These are phyloP conservation scores for Senna tora DNA, from an alignment of 306 rosid genomes.

Conservation along the genomic window DNA sequence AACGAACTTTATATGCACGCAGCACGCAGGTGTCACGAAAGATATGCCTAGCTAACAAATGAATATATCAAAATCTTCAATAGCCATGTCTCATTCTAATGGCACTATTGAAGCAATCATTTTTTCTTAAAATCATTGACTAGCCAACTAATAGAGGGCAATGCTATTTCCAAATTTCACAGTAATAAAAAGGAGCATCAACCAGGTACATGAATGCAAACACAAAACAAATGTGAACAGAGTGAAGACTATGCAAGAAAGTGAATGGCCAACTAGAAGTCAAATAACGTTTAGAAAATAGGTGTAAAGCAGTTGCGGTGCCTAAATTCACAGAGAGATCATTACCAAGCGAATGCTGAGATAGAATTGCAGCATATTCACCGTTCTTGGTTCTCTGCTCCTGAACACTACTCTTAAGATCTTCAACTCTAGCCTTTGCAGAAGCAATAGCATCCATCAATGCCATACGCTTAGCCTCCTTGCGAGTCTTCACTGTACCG, in stretches of 20 bases:
- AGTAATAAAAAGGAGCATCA: background rate
- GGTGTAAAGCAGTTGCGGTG: background rate
- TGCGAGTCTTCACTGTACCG: slow-evolving; percentile 72
- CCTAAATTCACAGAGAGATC: background rate
- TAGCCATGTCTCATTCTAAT: background rate
- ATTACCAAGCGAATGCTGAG: slow-evolving; percentile 64
- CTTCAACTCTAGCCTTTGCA: slow-evolving; percentile 57
- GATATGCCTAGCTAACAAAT: background rate
- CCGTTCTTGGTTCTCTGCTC: slow-evolving; percentile 56
- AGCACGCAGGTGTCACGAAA: background rate
- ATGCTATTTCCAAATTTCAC: background rate
- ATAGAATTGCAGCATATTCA: slow-evolving; percentile 49
- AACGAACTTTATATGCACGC: background rate
- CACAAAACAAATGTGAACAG: background rate
- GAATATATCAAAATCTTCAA: background rate
- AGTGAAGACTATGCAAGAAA: background rate
- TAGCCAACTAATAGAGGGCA: background rate
- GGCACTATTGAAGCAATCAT: background rate
- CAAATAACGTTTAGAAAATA: background rate
- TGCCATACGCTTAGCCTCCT: slow-evolving; percentile 77
- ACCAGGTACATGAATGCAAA: background rate
- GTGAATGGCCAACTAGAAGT: background rate
- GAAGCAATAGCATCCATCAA: slow-evolving; percentile 65
- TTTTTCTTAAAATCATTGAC: background rate
- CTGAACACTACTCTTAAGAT: slow-evolving; percentile 50